phyloP scores from a whole-genome alignment of 768 basidiomycete species.

The Mycena albidolilacea region DNA sequence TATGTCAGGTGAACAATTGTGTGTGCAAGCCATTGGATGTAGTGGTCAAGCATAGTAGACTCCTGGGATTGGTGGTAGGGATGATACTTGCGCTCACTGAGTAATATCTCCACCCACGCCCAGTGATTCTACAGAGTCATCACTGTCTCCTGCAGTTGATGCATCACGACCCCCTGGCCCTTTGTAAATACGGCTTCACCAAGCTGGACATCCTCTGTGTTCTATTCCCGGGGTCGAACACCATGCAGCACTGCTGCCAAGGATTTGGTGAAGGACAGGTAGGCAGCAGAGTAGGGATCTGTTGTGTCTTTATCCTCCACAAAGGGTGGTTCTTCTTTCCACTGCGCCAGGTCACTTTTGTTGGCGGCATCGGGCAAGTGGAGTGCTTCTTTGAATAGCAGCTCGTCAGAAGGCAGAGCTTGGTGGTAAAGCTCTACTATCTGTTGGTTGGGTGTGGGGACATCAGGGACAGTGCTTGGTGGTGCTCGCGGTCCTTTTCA shows the following conservation, averaged over 20 bases:
- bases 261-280: not conserved
- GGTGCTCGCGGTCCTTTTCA: too few relatives aligned
- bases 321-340: not conserved
- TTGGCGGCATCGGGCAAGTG: not conserved
- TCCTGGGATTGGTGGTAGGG: not conserved
- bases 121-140: not conserved
- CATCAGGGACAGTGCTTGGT: too few relatives aligned
- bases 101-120: not conserved
- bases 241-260: not conserved
- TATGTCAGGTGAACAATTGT: constrained; percentile 9
- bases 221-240: not conserved
- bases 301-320: too few relatives aligned
- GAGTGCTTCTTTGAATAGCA: not conserved
- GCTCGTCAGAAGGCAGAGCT: not conserved
- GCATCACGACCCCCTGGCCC: not conserved
- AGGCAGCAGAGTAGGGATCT: too few relatives aligned
- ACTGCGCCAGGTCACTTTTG: not conserved
- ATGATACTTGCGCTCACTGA: not conserved
- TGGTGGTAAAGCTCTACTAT: too few relatives aligned
- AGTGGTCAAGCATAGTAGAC: not conserved
- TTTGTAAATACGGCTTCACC: not conserved
- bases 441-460: too few relatives aligned
- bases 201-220: too few relatives aligned
- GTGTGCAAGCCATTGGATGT: constrained; percentile 12
- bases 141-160: not conserved